A percentile compares a stretch with the other conserved stretches of the same genome.
These are phyloP conservation scores for Rhodomyrtus tomentosa DNA, from an alignment of 345 rosid species.

Conservation along the genomic window DNA sequence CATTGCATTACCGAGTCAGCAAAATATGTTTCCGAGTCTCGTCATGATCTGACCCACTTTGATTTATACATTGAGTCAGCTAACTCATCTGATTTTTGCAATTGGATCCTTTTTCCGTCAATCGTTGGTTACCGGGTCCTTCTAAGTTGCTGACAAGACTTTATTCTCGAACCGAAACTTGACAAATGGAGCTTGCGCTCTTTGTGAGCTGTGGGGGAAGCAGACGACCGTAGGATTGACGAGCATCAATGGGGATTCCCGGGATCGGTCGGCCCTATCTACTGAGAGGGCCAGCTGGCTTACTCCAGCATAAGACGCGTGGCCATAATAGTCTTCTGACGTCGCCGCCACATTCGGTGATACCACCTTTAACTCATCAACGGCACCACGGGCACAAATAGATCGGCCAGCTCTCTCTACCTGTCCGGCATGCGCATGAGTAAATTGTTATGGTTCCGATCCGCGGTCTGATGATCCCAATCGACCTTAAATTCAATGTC, in stretches of 20 bases:
- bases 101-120: not conserved
- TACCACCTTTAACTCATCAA: not conserved
- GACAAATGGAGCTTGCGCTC: too few relatives aligned
- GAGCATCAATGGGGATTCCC: too few relatives aligned
- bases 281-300: not conserved
- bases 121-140: not conserved
- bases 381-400: not conserved
- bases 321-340: not conserved
- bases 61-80: not conserved
- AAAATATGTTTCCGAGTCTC: not conserved
- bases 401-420: not conserved
- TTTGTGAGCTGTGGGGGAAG: too few relatives aligned
- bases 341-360: not conserved
- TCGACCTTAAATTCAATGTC: not conserved
- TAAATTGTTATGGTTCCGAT: not conserved
- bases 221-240: too few relatives aligned
- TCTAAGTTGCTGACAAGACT: not conserved
- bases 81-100: not conserved
- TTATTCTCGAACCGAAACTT: too few relatives aligned
- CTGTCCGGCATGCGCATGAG: not conserved
- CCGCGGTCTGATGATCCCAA: not conserved
- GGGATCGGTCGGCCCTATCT: not conserved
- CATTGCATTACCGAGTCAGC: not conserved
- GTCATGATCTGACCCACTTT: not conserved
- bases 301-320: not conserved